Evolutionary conservation across 768 basidiomycete species (phyloP).

Genomic region (Rhizopogon vesiculosus): DNA sequence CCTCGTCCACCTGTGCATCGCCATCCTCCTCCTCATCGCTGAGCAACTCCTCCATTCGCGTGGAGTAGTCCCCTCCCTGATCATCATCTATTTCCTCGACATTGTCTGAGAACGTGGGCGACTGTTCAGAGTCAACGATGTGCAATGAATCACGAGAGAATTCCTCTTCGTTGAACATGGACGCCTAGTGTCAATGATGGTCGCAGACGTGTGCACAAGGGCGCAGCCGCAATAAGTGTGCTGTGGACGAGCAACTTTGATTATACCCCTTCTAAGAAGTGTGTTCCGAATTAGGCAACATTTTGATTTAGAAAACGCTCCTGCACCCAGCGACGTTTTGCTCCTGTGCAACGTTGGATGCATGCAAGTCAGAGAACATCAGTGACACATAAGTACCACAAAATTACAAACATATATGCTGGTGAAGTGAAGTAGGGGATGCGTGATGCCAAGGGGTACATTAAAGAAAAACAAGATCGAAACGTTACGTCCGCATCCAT

Average conservation of each 20-base stretch:
- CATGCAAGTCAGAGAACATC: background rate
- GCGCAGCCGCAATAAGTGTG: background rate
- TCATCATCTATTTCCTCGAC: slow-evolving; percentile 33
- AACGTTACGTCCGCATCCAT: slow-evolving; percentile 3
- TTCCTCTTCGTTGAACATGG: background rate
- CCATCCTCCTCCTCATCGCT: slow-evolving; percentile 30
- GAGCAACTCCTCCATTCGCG: slow-evolving; percentile 66
- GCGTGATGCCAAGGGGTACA: background rate
- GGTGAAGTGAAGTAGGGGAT: background rate
- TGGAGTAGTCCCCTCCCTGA: slow-evolving; percentile 54
- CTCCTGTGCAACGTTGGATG: background rate
- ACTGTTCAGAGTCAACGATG: slow-evolving; percentile 1
- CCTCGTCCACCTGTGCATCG: slow-evolving; percentile 39
- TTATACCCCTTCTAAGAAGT: no score
- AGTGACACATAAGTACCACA: background rate
- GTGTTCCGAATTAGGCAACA: background rate
- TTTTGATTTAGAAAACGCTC: background rate
- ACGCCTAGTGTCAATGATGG: background rate
- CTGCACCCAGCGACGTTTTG: background rate
- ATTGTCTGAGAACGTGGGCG: slow-evolving; percentile 11
- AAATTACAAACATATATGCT: slow-evolving; percentile 3
- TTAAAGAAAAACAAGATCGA: slow-evolving; percentile 10
- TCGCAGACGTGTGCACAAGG: background rate
- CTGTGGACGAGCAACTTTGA: no score
- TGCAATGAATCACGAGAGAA: background rate